Evolutionary conservation across 169 alveolate genomes (phyloP).

Genomic region (Eimeria maxima): DNA sequence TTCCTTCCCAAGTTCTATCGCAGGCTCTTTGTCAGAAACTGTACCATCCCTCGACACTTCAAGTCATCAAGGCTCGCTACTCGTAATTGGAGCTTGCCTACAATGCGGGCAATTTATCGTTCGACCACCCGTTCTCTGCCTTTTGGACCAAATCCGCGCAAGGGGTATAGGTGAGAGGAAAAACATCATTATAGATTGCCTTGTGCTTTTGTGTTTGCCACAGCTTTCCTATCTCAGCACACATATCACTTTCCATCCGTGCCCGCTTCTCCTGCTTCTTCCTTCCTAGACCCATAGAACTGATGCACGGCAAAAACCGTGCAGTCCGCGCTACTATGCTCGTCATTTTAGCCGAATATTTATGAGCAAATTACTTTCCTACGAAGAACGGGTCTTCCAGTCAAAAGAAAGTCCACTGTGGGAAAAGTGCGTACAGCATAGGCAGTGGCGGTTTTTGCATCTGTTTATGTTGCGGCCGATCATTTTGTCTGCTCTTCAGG

Average conservation of each 20-base stretch:
- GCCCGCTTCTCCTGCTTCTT: not conserved
- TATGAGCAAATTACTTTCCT: not conserved
- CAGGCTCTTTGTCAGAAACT: not conserved
- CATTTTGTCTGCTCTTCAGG: not conserved
- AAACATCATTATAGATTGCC: not conserved
- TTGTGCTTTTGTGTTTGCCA: not conserved
- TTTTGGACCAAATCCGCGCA: constrained; percentile 28
- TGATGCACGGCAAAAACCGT: not conserved
- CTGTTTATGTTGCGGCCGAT: not conserved
- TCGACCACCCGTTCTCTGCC: constrained; percentile 8
- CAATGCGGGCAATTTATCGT: constrained; percentile 43
- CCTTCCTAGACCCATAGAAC: not conserved
- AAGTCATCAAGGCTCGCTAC: constrained; percentile 16
- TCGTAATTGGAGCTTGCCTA: constrained; percentile 34
- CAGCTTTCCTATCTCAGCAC: not conserved
- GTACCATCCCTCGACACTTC: not conserved
- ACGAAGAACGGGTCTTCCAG: not conserved
- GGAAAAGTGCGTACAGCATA: not conserved
- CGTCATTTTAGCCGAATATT: not conserved
- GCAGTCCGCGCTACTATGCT: not conserved
- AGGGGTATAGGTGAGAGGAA: constrained; percentile 23
- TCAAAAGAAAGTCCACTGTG: not conserved
- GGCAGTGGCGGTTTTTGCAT: not conserved
- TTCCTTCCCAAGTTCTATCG: not conserved
- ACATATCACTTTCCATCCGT: not conserved